Base-by-base conservation (phyloP, 768 basidiomycete species). In the Porphyrellus cyaneotinctus region DNA sequence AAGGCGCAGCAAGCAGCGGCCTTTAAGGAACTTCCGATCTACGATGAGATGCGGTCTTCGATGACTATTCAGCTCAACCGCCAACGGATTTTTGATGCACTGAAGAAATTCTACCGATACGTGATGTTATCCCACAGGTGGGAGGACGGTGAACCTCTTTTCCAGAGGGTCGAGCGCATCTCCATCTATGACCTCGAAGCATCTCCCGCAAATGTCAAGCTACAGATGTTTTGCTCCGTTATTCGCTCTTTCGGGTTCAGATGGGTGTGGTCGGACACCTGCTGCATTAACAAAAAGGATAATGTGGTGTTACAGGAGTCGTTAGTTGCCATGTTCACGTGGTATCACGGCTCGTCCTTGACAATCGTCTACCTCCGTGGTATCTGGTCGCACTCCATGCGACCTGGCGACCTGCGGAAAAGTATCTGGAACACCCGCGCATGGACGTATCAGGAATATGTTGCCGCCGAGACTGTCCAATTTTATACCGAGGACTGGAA, bases 191-290 rank as follows among this genome's bases (percentile, higher is more conserved):
- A 53, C 3, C 49, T 62, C 4, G 17, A 35, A 4, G 1, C 31
- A 33, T 49, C 61, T 4, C 10, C 22, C 0, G 28, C 43, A 4
- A 43, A 53, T 13, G 15, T 7, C 48, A 63, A 63, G 23, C 18
- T 63, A 15, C 33, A 39, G 20, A 32, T 2, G 1, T 56, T 62
- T 17, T 62, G 56, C 15, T 4, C 7, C 0, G 43, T 58, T 6
- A 32, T 7, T 0, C 39, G 47, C 3, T 43, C 49, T 18, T 35
- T 54, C 17, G 51, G 53, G 0, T 62, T 55, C 18, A 23, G 4
- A 12, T 62, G 59, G 60, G 59, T 46, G 22, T 62, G 60, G 60
- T 32, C 36, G 0, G 59, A 61, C 18, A 61, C 59, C 9, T 39
- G 38, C 13, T 39, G 38, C 22, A 39, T 39, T 13, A 17, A 39